Evolutionary conservation across 805 yeast genomes (phyloP).

Genomic region (Metschnikowia cerradonensis): DNA sequence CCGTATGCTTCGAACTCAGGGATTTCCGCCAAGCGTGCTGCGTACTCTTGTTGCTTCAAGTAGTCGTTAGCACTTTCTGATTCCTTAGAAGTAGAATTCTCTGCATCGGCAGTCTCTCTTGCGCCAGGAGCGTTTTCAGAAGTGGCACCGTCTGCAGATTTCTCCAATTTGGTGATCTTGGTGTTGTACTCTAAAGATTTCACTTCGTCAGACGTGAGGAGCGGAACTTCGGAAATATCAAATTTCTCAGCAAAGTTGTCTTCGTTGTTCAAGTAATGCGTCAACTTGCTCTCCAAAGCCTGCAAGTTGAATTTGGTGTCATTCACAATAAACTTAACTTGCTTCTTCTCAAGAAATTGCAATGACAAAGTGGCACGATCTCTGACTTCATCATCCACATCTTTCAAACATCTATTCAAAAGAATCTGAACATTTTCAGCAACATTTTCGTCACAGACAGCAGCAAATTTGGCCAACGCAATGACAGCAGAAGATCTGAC

Average conservation of each 20-base stretch:
- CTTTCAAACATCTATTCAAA: constrained; percentile 78
- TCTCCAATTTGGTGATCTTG: constrained; percentile 41
- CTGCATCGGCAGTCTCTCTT: constrained; percentile 2
- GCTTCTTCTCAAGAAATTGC: constrained; percentile 47
- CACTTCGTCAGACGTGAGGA: constrained; percentile 62
- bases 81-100: constrained; percentile 21
- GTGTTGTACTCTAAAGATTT: constrained; percentile 59
- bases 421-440: constrained; percentile 68
- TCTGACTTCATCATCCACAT: constrained; percentile 94
- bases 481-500: constrained; percentile 94
- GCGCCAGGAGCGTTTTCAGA: constrained; percentile 17
- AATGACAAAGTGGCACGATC: constrained; percentile 91
- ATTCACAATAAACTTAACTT: constrained; percentile 55
- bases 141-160: constrained; percentile 17
- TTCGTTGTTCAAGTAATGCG: constrained; percentile 61
- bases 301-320: constrained; percentile 68
- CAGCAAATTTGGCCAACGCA: constrained; percentile 86
- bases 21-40: constrained; percentile 63
- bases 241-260: constrained; percentile 54
- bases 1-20: constrained; percentile 77
- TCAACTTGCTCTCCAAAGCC: constrained; percentile 72
- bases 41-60: constrained; percentile 58
- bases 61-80: constrained; percentile 23
- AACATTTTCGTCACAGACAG: constrained; percentile 65
- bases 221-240: constrained; percentile 65